Base-by-base conservation (phyloP, 345 rosid species). In the Gossypium raimondii region DNA sequence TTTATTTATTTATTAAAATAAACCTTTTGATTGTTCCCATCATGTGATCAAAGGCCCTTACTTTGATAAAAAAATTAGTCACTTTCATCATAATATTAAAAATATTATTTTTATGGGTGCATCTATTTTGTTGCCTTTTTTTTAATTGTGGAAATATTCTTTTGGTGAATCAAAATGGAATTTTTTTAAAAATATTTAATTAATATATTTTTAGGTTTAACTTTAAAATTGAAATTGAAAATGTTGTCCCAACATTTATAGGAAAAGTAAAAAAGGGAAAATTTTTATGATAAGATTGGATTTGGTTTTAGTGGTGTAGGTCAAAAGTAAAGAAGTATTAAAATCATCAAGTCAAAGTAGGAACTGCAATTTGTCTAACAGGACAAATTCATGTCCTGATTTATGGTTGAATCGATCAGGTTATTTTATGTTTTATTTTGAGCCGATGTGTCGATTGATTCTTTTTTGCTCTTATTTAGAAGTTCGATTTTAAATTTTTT, bases 341-440 rank as follows among this genome's bases (percentile, higher is more conserved):
- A 16, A 34, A 1, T 5, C 44, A 50, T 3, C 44, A 70, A 73
- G 85, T 79, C 86, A 82, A 81, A 85, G 74, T 18, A 73, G 77
- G 73, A 63, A 72, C 76, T 52, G 63, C 60, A 73, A 51, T 70
- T 76, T 74, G 75, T 73, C 71, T 22, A 79, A 67, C 73, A 77
- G 79, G 86, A 85, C 86, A 79, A 81, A 61, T 77, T 79, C 72
- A 82, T 82, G 80, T 66, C 81, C 4, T 1, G 1, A 0, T 29
- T 29, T 4, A 4, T 29, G 5, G 38, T 4, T 29, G 38, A 29
- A 29, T 0, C 5, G 34, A 0, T 29, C 0, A 0, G 0, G 0
- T 22, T 22, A 1, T 22, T 34, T 4, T 34, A 0, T 4, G 7
- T 34, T 0, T 34, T 34, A 34, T 34, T 34, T 34, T 34, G 1